Conservation (phyloP, 2,329 filamentous ascomycete species). For the Dryadomyces quercivorus region DNA sequence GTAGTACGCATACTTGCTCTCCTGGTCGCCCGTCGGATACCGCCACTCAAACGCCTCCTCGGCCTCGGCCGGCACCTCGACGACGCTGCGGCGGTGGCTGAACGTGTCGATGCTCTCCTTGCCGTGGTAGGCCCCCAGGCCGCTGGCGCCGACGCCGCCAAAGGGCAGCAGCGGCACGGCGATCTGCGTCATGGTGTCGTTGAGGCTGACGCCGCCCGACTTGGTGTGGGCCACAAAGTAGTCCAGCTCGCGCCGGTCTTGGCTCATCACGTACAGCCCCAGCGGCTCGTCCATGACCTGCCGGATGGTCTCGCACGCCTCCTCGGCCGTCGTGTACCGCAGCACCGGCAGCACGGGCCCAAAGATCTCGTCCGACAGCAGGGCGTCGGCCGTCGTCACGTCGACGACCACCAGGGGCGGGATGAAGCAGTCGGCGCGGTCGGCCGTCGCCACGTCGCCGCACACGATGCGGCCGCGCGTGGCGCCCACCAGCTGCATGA, state of each 20-base stretch:
- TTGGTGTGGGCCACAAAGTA: conserved; percentile 24
- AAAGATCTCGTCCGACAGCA: conserved; percentile 32
- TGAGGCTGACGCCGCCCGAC: conserved; percentile 38
- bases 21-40: background rate
- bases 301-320: conserved; percentile 17
- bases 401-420: conserved; percentile 25
- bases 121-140: conserved; percentile 24
- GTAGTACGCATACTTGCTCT: background rate
- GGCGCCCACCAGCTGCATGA: conserved; percentile 22
- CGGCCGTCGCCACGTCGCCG: background rate
- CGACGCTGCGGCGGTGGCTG: conserved; percentile 25
- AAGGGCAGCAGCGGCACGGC: conserved; percentile 30
- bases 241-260: conserved; percentile 21
- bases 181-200: conserved; percentile 33
- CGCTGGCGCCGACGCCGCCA: conserved; percentile 31
- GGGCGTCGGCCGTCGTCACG: conserved; percentile 22
- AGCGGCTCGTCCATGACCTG: conserved; percentile 21
- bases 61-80: conserved; percentile 18
- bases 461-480: conserved; percentile 22
- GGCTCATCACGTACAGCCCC: conserved; percentile 28
- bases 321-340: conserved; percentile 16
- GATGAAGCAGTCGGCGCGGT: conserved; percentile 19
- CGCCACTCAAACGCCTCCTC: background rate
- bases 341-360: conserved; percentile 29
- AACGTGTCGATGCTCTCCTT: conserved; percentile 32